Evolutionary conservation across 441 rosid genomes (phyloP), one percentile per base, ranked within the genome.

Genomic region (Cnidoscolus chayamansa): DNA sequence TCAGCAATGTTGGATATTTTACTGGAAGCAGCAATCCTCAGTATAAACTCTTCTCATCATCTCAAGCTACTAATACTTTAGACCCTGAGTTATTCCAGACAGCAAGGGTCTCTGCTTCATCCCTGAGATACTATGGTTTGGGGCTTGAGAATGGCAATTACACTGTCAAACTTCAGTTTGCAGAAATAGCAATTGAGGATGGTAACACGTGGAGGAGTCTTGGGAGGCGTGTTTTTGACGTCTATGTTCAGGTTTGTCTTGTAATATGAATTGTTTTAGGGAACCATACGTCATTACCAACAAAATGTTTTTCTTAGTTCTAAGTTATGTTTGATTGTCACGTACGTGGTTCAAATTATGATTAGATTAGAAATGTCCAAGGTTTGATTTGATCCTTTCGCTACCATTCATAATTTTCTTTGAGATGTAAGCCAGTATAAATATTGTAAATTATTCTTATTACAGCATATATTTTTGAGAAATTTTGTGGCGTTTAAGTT

Each of bases 101-200:
- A n/a, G 88, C 91, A 3, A 83, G 92, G 51, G 3, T 84, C 50
- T 90, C 97, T 43, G 83, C 95, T 70, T 87, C 93, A 9, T 88
- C 97, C 25, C 74, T 91, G 54, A 84, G 93, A 80, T 89, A 91
- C 79, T 91, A 86, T 55, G 95, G 97, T 31, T 74, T 89, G 78
- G 94, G 97, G 32, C 91, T 90, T 53, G 72, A 92, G 72, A 90
- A 89, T 83, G 96, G 95, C 45, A 84, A 84, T 76, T 89, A 87
- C 78, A 81, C 32, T 10, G 74, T 86, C 62, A 74, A 37, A 13
- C 84, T 86, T 53, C 78, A 35, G 70, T 86, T 84, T 76, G 79
- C 77, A 0, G 83, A 82, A 73, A 67, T 43, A 51, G 20, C 63
- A 35, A 76, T 81, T 15, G 1, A 0, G 8, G 55, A 67, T 68